Conservation (phyloP, 2,329 filamentous ascomycete genomes). For the Pestalotiopsis sp. region DNA sequence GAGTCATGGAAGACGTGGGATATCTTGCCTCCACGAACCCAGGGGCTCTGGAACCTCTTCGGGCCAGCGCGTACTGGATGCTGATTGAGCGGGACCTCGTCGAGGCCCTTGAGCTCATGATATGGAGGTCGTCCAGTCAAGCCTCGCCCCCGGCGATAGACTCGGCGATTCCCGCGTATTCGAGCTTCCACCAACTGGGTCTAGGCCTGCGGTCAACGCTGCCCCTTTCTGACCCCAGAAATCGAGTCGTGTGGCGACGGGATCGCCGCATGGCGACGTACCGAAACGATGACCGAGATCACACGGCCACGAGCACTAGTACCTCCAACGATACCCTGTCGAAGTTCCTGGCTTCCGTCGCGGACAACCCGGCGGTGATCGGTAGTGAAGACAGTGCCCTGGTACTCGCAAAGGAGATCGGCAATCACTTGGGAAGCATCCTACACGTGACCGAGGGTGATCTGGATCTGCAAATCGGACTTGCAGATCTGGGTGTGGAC, state of each 20-base stretch:
- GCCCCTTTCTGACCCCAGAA: slow-evolving; percentile 3
- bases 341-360: neutral
- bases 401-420: neutral
- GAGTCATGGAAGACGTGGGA: slow-evolving; percentile 24
- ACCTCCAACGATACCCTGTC: neutral
- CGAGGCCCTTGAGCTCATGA: neutral
- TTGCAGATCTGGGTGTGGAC: slow-evolving; percentile 2
- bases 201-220: neutral
- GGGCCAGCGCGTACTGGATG: neutral
- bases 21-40: slow-evolving; percentile 3
- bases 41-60: neutral
- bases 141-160: neutral
- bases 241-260: neutral
- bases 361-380: neutral
- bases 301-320: neutral
- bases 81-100: neutral
- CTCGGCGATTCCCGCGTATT: neutral
- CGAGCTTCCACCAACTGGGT: neutral
- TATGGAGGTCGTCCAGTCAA: neutral
- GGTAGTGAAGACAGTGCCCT: neutral
- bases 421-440: neutral
- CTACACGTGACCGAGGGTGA: neutral
- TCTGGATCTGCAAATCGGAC: neutral
- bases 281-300: neutral
- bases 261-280: slow-evolving; percentile 11